Evolutionary conservation across 2,329 filamentous ascomycete species (phyloP), one percentile per base, ranked within the genome.

Genomic region (Alternaria brassicicola): DNA sequence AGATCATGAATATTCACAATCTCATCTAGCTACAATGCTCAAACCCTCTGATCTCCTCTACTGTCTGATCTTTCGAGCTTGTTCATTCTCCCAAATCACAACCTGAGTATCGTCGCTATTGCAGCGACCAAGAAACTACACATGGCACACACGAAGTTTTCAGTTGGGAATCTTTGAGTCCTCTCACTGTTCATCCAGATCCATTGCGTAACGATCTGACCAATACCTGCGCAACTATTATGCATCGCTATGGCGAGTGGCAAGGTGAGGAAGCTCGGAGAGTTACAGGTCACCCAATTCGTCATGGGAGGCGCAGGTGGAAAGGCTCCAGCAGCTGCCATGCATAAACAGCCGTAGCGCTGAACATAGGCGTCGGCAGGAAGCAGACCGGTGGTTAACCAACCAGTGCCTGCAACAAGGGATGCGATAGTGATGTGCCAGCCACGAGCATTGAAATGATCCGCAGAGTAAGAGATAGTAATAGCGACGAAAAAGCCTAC

Each of bases 401-500:
- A 55, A 10, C 52, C 45, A 3, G 28, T 26, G 2, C 45, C 45
- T 8, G 45, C 45, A 2, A 55, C 12, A 6, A 55, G 36, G 10
- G 52, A 55, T 42, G 52, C 28, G 6, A 55, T 42, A 12, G 43
- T 49, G 21, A 55, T 55, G 3, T 55, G 52, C 52, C 52, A 55
- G 19, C 52, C 52, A 23, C 52, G 52, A 42, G 62, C 59, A 35
- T 68, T 57, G 42, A 64, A 65, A 26, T 52, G 54, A 52, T 68
- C 64, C 0, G 61, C 61, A 10, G 61, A 69, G 56, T 61, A 70
- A 2, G 68, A 63, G 8, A 61, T 21, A 28, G 48, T 54, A 10
- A 73, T 55, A 6, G 82, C 83, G n/a, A 84, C 77, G 2, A 82
- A 78, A 89, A 0, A 55, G 9, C 52, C 45, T 2, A 50, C 52